These are phyloP conservation scores for Histomonas meleagridis DNA, from an alignment of 208 protist species.

Conservation along the genomic window DNA sequence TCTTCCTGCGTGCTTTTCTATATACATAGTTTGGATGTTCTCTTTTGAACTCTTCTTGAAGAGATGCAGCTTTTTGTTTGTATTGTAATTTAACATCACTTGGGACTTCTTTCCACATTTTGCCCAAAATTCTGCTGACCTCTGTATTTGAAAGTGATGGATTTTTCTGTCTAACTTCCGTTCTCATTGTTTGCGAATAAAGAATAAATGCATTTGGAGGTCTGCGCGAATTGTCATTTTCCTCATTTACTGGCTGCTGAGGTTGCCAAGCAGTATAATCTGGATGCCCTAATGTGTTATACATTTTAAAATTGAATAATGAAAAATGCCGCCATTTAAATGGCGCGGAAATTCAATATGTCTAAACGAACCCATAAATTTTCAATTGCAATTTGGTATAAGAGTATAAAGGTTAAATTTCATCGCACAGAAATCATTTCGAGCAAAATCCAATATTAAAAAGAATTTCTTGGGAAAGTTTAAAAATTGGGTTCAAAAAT, in stretches of 20 bases:
- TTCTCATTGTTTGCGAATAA: constrained; percentile 22
- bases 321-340: too few relatives aligned
- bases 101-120: constrained; percentile 23
- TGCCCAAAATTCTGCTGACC: background rate
- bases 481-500: too few relatives aligned
- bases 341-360: too few relatives aligned
- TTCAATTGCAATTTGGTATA: too few relatives aligned
- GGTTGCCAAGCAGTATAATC: too few relatives aligned
- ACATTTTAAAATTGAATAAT: too few relatives aligned
- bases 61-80: background rate
- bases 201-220: constrained; percentile 18
- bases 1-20: constrained; percentile 13
- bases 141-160: constrained; percentile 10
- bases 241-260: background rate
- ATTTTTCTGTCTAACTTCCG: background rate
- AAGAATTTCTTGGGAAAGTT: too few relatives aligned
- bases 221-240: background rate
- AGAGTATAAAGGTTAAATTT: too few relatives aligned
- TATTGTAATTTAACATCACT: background rate
- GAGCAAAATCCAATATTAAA: too few relatives aligned
- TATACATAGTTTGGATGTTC: constrained; percentile 3
- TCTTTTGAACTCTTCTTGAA: background rate
- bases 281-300: too few relatives aligned
- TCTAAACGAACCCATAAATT: too few relatives aligned
- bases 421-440: too few relatives aligned